Base-by-base conservation (phyloP, 1,284 basidiomycete genomes). In the Ceratobasidium theobromae region DNA sequence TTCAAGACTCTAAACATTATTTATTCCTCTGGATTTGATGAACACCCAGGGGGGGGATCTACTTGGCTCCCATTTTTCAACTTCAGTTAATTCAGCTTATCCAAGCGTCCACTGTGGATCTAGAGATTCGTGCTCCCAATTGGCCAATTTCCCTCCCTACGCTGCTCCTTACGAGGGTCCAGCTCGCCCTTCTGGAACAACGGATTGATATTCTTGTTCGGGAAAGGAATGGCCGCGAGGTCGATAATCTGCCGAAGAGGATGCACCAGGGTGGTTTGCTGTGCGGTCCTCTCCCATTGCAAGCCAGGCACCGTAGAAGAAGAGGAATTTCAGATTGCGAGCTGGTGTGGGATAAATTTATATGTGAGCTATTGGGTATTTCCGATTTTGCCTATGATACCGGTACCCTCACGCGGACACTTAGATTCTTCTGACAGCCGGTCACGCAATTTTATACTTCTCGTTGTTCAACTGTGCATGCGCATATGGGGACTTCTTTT, bases 1-100 rank as follows among this genome's bases (percentile, higher is more conserved):
- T n/a, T n/a, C n/a, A n/a, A n/a, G n/a, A 33, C 55, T 21, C 40
- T 58, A 28, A 58, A 58, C 18, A 25, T 48, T 3, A 58, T 58
- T 11, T 32, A 40, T n/a, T 58, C 55, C 23, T 40, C 21, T 18
- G 55, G 55, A n/a, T 58, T 58, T 41, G 55, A 43, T 14, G 40
- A 58, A 28, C 55, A 58, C n/a, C 48, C 9, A 8, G 6, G 11
- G 28, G 18, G 2, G 8, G 43, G 32, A 30, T 18, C 41, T 9
- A 14, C n/a, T 30, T 12, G 28, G n/a, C 43, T 58, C 8, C 27
- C 23, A 8, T 35, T 58, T 23, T 35, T 27, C 23, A n/a, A 35
- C 43, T 12, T 14, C 55, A 25, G 43, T 58, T 11, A 23, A 21
- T n/a, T 14, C 45, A 11, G 41, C 55, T n/a, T n/a, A n/a, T n/a